Evolutionary conservation across 495 filamentous ascomycete genomes (phyloP).

Genomic region (Sphaerosporella brunnea): DNA sequence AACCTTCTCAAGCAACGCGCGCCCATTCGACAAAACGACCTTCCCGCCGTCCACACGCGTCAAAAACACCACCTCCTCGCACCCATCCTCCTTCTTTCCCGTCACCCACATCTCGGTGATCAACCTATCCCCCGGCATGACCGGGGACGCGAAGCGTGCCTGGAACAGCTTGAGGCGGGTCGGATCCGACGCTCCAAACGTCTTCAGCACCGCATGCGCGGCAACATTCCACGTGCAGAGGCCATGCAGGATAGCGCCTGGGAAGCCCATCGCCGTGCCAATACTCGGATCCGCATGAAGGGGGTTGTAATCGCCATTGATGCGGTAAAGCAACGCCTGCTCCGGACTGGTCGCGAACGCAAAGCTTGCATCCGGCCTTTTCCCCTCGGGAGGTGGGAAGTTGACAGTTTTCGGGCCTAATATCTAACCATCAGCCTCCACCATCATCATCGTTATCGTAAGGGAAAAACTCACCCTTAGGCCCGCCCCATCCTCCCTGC

Average conservation of each 20-base stretch:
- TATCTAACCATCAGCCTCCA: too few species aligned
- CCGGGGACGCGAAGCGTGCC: conserved; percentile 70
- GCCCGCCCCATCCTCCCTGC: conserved; percentile 76
- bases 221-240: conserved; percentile 70
- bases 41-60: conserved; percentile 50
- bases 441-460: not conserved
- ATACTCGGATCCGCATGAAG: conserved; percentile 73
- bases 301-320: conserved; percentile 87
- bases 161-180: conserved; percentile 70
- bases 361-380: conserved; percentile 56
- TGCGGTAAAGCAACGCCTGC: conserved; percentile 56
- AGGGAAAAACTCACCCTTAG: conserved; percentile 42
- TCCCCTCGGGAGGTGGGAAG: conserved; percentile 53
- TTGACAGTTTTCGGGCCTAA: conserved; percentile 50
- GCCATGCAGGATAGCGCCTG: conserved; percentile 75
- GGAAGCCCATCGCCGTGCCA: conserved; percentile 75
- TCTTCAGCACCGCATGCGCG: conserved; percentile 54
- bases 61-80: conserved; percentile 65
- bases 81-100: conserved; percentile 48
- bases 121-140: conserved; percentile 56
- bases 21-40: conserved; percentile 66
- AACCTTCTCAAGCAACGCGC: conserved; percentile 34
- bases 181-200: conserved; percentile 57
- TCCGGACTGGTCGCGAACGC: conserved; percentile 48
- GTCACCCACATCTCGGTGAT: conserved; percentile 47